A percentile compares a stretch with the other conserved stretches of the same genome.
phyloP scores from a whole-genome alignment of 1,284 basidiomycete species.

The Pseudozyma tsukubaensis region DNA sequence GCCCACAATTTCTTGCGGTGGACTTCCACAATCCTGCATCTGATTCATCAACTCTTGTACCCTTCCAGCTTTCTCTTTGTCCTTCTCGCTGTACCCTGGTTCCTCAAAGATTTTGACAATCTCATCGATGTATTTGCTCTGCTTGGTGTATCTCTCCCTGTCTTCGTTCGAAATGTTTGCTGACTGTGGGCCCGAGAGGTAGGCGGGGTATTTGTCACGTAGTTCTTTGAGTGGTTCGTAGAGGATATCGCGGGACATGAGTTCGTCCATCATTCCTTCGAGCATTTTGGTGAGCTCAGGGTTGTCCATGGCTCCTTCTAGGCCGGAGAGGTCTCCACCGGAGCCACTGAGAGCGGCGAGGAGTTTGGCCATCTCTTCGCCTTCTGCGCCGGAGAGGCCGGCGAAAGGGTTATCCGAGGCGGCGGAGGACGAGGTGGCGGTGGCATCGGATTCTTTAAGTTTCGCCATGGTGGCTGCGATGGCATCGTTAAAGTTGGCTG shows the following conservation, averaged over 20 bases:
- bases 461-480: slow-evolving; percentile 84
- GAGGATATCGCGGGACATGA: slow-evolving; percentile 92
- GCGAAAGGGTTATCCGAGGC: slow-evolving; percentile 68
- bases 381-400: slow-evolving; percentile 70
- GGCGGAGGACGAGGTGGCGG: slow-evolving; percentile 51
- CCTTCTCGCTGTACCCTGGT: slow-evolving; percentile 73
- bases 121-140: slow-evolving; percentile 76
- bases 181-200: slow-evolving; percentile 73
- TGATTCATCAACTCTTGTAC: slow-evolving; percentile 81
- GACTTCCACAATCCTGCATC: slow-evolving; percentile 88
- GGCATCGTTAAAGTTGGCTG: slow-evolving; percentile 78
- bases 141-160: slow-evolving; percentile 77
- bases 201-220: slow-evolving; percentile 86
- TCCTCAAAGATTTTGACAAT: slow-evolving; percentile 82
- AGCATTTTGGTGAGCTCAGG: slow-evolving; percentile 77
- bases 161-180: slow-evolving; percentile 74
- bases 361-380: slow-evolving; percentile 64
- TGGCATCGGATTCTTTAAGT: slow-evolving; percentile 78
- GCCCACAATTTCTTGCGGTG: slow-evolving; percentile 90
- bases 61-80: slow-evolving; percentile 73
- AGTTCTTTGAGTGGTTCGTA: slow-evolving; percentile 93
- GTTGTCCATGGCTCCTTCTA: slow-evolving; percentile 56
- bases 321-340: slow-evolving; percentile 57
- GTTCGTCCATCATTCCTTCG: slow-evolving; percentile 89
- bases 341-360: slow-evolving; percentile 68